These are phyloP conservation scores for Zygosaccharomyces sapae DNA, from an alignment of 1,139 yeast species.

Conservation along the genomic window DNA sequence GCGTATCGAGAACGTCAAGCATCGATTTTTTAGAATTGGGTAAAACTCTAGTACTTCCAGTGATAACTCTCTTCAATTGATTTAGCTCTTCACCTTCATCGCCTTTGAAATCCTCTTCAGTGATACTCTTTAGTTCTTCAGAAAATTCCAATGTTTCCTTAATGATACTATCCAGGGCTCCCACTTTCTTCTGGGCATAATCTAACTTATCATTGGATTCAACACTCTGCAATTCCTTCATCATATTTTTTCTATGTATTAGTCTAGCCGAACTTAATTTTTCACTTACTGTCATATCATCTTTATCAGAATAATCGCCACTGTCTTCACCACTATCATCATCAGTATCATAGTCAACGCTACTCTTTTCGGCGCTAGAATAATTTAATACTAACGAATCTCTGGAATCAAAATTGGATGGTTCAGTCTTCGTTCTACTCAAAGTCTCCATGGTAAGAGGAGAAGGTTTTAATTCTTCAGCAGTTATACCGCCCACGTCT, in stretches of 20 bases:
- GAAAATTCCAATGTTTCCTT: slow-evolving; percentile 28
- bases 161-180: slow-evolving; percentile 22
- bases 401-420: slow-evolving; percentile 3
- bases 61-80: slow-evolving; percentile 26
- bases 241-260: slow-evolving; percentile 18
- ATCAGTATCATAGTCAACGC: no score
- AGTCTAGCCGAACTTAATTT: slow-evolving; percentile 14
- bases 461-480: not conserved
- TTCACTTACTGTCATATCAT: slow-evolving; percentile 7
- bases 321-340: slow-evolving; percentile 7
- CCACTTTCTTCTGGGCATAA: slow-evolving; percentile 10
- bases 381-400: slow-evolving; percentile 5
- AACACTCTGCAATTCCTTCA: slow-evolving; percentile 13
- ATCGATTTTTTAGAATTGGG: slow-evolving; percentile 19
- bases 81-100: slow-evolving; percentile 16
- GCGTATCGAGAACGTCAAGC: slow-evolving; percentile 20
- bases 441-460: not conserved
- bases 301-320: slow-evolving; percentile 5
- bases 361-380: not conserved
- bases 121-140: slow-evolving; percentile 22
- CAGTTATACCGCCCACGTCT: not conserved
- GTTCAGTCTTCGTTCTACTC: slow-evolving; percentile 2
- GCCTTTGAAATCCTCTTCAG: slow-evolving; percentile 13
- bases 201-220: slow-evolving; percentile 11
- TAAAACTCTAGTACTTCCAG: slow-evolving; percentile 23